These are phyloP conservation scores for Dendrocalamus latiflorus DNA, from an alignment of 202 grass and related monocot genomes.

Conservation along the genomic window DNA sequence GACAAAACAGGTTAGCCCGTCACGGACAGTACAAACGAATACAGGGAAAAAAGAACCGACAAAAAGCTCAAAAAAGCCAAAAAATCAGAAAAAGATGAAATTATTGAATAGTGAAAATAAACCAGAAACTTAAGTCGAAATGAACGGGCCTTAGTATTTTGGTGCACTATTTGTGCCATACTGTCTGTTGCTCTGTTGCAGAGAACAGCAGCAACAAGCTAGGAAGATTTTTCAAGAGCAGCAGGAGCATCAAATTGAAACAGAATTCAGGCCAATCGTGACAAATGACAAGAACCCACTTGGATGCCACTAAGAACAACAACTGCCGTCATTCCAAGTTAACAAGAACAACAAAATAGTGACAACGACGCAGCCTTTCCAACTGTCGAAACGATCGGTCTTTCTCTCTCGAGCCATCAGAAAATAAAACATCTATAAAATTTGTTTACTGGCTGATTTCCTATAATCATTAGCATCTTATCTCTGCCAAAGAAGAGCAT, in stretches of 20 bases:
- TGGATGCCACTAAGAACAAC: conserved; percentile 7
- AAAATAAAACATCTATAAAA: background rate
- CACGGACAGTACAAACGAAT: too few species aligned
- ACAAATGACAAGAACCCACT: conserved; percentile 4
- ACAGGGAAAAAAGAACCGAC: too few species aligned
- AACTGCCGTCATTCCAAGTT: background rate
- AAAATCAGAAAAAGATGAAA: too few species aligned
- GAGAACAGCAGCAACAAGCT: background rate
- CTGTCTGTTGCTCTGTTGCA: background rate
- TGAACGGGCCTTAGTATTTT: background rate
- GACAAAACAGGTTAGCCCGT: too few species aligned
- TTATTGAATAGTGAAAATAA: too few species aligned
- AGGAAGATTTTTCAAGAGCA: conserved; percentile 13
- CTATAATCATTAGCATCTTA: background rate
- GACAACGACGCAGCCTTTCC: background rate
- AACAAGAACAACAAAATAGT: background rate
- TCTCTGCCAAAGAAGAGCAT: background rate
- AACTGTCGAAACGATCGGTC: background rate
- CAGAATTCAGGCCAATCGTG: background rate
- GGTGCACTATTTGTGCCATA: background rate
- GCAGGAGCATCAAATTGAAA: background rate
- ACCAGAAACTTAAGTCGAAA: too few species aligned
- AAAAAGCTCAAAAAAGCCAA: too few species aligned
- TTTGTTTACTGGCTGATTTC: background rate
- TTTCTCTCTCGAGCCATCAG: background rate